phyloP scores from a whole-genome alignment of 164 flowering plant species.

The Berberis vulgaris region DNA sequence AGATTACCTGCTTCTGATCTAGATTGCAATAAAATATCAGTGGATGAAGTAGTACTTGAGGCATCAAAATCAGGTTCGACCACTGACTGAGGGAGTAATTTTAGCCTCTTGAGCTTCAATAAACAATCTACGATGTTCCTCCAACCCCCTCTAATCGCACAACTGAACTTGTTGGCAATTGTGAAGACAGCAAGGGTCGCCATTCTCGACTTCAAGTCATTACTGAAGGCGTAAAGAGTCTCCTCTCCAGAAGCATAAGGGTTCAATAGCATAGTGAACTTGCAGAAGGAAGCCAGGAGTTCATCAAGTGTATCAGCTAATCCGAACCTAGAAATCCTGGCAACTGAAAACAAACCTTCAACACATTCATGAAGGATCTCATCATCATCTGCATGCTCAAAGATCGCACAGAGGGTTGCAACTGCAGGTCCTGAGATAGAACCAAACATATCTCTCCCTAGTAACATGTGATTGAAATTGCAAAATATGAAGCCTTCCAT shows the following conservation, averaged over 20 bases:
- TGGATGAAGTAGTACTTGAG: constrained; percentile 16
- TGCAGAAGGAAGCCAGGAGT: constrained; percentile 69
- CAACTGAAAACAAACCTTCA: constrained; percentile 62
- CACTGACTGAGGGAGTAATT: constrained; percentile 72
- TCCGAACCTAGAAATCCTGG: constrained; percentile 60
- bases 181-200: constrained; percentile 89
- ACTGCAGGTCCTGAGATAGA: constrained; percentile 72
- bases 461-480: constrained; percentile 29
- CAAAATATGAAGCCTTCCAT: constrained; percentile 33
- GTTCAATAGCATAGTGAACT: constrained; percentile 74
- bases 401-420: constrained; percentile 63
- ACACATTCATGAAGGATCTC: constrained; percentile 67
- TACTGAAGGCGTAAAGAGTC: constrained; percentile 59
- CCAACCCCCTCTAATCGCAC: constrained; percentile 74
- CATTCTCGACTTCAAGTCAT: constrained; percentile 79
- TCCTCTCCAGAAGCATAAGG: constrained; percentile 91
- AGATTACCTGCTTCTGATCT: constrained; percentile 36
- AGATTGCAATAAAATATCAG: constrained; percentile 15
- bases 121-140: constrained; percentile 83
- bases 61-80: constrained; percentile 35
- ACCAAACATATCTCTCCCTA: constrained; percentile 85
- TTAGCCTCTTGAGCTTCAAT: constrained; percentile 71
- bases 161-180: constrained; percentile 60
- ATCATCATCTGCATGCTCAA: constrained; percentile 81
- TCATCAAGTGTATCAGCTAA: constrained; percentile 79